Base-by-base conservation (phyloP, 2,329 filamentous ascomycete species). In the Talaromyces sp. region DNA sequence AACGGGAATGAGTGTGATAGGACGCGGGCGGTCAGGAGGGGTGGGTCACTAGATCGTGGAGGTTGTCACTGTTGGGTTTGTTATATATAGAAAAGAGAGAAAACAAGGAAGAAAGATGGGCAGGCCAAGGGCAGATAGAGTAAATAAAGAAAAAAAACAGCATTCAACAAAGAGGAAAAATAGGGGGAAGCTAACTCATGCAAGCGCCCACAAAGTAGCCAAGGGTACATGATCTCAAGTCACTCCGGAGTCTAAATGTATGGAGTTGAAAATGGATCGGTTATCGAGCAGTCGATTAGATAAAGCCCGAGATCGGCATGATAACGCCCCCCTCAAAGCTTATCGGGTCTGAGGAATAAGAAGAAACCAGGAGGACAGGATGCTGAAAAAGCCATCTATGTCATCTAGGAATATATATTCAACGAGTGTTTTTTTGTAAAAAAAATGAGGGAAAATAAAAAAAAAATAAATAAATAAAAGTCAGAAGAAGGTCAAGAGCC, bases 11-110 rank as follows among this genome's bases (percentile, higher is more conserved):
- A 64, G 59, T 64, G 63, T 66, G 55, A 56, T 39, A 40, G 35
- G 46, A 27, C 37, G 55, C 45, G 45, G 66, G 68, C 67, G 68
- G 68, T 69, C 64, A 70, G 66, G 47, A 65, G 64, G 60, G 66
- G 57, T 59, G 62, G 51, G 55, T 56, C 52, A 49, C 47, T 49
- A 22, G 39, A 35, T 35, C 32, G 24, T 27, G 20, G 40, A 42
- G n/a, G 43, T 13, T 7, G 24, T 14, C 8, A 14, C 43, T 22
- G 24, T 7, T 16, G 16, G 35, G 4, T 17, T 19, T 10, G 17
- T 20, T 17, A 20, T 39, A 37, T 37, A 17, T 17, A 19, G 35
- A 16, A 4, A 30, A 16, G n/a, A 30, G 41, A 52, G 35, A 36
- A 39, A 30, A 27, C 17, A 8, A 48, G 32, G 29, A 4, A 16